Evolutionary conservation across 2,329 filamentous ascomycete species (phyloP).

Genomic region (Sphaceloma murrayae): DNA sequence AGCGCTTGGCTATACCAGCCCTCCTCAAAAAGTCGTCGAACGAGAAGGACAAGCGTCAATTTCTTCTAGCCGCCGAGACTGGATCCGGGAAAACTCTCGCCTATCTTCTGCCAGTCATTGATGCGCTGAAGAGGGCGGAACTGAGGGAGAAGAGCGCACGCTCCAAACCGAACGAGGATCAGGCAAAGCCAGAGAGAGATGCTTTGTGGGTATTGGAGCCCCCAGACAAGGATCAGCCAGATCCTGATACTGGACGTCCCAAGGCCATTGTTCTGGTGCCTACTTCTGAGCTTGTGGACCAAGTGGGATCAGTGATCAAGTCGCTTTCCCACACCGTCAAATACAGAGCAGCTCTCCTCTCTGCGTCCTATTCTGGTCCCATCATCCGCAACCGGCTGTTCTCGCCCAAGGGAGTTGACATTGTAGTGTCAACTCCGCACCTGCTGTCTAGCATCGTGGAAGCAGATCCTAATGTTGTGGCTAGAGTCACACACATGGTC

Average conservation of each 20-base stretch:
- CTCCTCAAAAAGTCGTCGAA: slow-evolving; percentile 52
- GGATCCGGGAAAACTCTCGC: slow-evolving; percentile 95
- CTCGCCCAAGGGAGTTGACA: slow-evolving; percentile 68
- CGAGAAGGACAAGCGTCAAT: slow-evolving; percentile 44
- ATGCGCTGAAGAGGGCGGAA: slow-evolving; percentile 69
- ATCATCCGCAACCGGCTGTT: slow-evolving; percentile 82
- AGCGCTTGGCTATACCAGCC: slow-evolving; percentile 77
- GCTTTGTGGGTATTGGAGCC: slow-evolving; percentile 55
- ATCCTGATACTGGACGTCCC: slow-evolving; percentile 68
- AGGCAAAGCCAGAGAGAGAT: slow-evolving; percentile 35
- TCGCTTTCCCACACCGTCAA: slow-evolving; percentile 74
- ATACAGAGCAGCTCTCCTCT: slow-evolving; percentile 75
- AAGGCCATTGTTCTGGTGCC: slow-evolving; percentile 80
- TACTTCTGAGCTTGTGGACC: slow-evolving; percentile 80
- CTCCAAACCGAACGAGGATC: slow-evolving; percentile 28
- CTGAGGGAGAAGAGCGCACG: slow-evolving; percentile 47
- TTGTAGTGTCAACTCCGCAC: slow-evolving; percentile 81
- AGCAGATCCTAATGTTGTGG: slow-evolving; percentile 81
- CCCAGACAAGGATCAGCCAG: slow-evolving; percentile 52
- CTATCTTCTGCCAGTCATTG: slow-evolving; percentile 74
- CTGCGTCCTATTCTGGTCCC: slow-evolving; percentile 62
- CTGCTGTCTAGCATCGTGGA: slow-evolving; percentile 80
- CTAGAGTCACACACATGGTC: slow-evolving; percentile 79
- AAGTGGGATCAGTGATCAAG: slow-evolving; percentile 76
- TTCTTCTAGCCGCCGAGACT: slow-evolving; percentile 86